Evolutionary conservation across 2,329 filamentous ascomycete species (phyloP).

Genomic region (Hortaea sp.): DNA sequence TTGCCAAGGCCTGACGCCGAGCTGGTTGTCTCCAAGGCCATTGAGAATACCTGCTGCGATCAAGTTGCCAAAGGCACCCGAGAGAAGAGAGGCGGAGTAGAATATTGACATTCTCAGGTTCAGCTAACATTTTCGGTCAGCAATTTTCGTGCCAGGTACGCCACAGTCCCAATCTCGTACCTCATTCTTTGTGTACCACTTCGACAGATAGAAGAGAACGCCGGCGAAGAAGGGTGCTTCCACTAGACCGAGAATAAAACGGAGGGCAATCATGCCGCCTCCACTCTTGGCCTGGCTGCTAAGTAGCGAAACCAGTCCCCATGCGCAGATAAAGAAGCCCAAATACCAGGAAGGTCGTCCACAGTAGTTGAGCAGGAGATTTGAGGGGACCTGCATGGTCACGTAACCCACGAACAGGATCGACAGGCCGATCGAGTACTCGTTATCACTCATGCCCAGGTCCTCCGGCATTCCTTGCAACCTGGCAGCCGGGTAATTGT

Average conservation of each 20-base stretch:
- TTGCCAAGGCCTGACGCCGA: slow-evolving; percentile 49
- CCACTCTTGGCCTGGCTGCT: slow-evolving; percentile 19
- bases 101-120: slow-evolving; percentile 54
- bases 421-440: slow-evolving; percentile 50
- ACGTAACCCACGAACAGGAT: slow-evolving; percentile 54
- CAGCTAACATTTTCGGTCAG: slow-evolving; percentile 23
- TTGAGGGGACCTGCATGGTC: slow-evolving; percentile 45
- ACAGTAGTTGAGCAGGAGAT: slow-evolving; percentile 62
- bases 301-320: slow-evolving; percentile 59
- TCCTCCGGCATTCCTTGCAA: slow-evolving; percentile 56
- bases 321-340: slow-evolving; percentile 66
- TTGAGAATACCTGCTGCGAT: slow-evolving; percentile 51
- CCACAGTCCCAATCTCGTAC: no score
- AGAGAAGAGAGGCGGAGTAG: slow-evolving; percentile 59
- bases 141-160: no score
- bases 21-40: slow-evolving; percentile 47
- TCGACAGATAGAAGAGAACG: slow-evolving; percentile 49
- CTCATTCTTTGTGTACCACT: slow-evolving; percentile 62
- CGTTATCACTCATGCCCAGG: slow-evolving; percentile 42
- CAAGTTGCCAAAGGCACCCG: slow-evolving; percentile 60
- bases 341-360: slow-evolving; percentile 49
- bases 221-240: slow-evolving; percentile 39
- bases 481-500: slow-evolving; percentile 56
- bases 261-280: slow-evolving; percentile 19
- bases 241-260: slow-evolving; percentile 56